Percentiles rank a stretch among this genome's conserved stretches.
These are phyloP conservation scores for Picea abies DNA, from an alignment of 83 land plant genomes.

Conservation along the genomic window DNA sequence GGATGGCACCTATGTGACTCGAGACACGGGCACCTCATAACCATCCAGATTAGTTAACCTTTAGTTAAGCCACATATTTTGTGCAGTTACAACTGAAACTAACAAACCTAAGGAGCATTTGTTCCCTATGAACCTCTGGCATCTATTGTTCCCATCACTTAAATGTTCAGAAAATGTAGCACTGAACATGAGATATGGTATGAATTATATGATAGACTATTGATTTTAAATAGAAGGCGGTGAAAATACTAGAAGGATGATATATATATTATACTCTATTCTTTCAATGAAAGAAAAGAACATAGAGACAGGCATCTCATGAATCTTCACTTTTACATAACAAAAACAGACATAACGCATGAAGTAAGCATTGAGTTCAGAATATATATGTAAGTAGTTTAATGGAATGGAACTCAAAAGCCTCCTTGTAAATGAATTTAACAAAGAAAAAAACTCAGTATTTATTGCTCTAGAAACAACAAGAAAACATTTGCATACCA, in stretches of 20 bases:
- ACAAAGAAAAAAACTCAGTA: not conserved
- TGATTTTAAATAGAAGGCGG: not conserved
- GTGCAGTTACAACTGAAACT: not conserved
- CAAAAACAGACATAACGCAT: not conserved
- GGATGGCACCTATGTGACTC: not conserved
- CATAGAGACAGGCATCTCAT: not conserved
- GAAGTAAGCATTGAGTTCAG: not conserved
- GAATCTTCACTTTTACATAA: not conserved
- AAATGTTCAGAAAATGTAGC: not conserved
- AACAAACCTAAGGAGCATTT: not conserved
- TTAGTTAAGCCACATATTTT: not conserved
- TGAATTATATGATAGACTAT: not conserved
- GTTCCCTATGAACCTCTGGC: not conserved
- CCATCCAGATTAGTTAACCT: not conserved
- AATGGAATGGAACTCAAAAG: not conserved
- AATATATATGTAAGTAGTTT: not conserved
- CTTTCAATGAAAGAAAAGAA: not conserved
- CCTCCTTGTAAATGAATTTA: not conserved
- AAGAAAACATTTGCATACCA: conserved; percentile 1
- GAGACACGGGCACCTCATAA: not conserved
- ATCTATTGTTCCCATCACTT: no score
- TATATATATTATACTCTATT: not conserved
- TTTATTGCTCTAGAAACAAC: not conserved
- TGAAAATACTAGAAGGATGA: not conserved
- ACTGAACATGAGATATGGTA: not conserved